Base-by-base conservation (phyloP, 2,329 filamentous ascomycete species). In the Diplodia scrobiculata region DNA sequence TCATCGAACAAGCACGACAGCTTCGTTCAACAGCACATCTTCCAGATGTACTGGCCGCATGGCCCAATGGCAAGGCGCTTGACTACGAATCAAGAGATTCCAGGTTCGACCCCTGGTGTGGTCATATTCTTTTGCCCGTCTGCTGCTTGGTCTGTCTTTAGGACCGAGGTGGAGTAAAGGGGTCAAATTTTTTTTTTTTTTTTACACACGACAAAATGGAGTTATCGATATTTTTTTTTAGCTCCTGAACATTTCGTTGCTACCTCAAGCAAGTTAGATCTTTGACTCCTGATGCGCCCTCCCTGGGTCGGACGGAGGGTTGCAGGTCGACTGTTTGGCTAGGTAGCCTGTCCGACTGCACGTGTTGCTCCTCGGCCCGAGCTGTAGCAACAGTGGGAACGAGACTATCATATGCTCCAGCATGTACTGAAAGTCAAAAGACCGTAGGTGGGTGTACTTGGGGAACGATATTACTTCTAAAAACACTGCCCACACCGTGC, bases 61-160 rank as follows among this genome's bases (percentile, higher is more conserved):
- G 82, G 81, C 81, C 81, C 81, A 84, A 84, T 84, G 82, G 81
- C 80, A 84, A 83, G 82, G 82, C 81, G 81, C 79, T 82, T 84
- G 82, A 83, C 82, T 84, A 83, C 81, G 81, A 82, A 78, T 78
- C 76, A 78, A 77, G 74, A 77, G 76, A 78, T 77, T 77, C 69
- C 71, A 73, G 75, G 75, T 67, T 67, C 65, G 65, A 67, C 65
- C 65, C 65, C 65, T 67, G 65, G 65, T 50, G 65, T 45, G 65
- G 65, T 67, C 65, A 67, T 36, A 19, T 29, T 19, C 9, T 63
- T 63, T 51, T 48, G 59, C 47, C 19, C 19, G 25, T 4, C 19
- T 32, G 13, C 19, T 55, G 48, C 21, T 27, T 51, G 21, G 25
- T 25, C 25, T 25, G 25, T 25, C 25, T 25, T 25, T 25, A 3